These are phyloP conservation scores for Crataegus laevigata DNA, from an alignment of 306 rosid genomes.

Conservation along the genomic window DNA sequence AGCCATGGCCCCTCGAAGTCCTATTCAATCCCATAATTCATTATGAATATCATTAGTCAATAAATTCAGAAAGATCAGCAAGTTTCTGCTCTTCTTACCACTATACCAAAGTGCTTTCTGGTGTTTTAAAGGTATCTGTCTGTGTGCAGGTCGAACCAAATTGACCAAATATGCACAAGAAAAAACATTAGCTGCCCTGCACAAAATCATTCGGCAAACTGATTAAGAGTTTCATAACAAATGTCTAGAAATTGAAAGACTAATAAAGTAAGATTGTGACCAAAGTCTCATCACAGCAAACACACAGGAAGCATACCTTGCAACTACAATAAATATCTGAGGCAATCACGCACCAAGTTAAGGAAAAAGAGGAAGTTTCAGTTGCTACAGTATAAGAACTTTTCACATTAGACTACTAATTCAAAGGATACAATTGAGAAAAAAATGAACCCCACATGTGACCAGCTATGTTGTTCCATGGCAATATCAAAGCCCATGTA, in stretches of 20 bases:
- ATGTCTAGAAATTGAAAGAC: constrained; percentile 4
- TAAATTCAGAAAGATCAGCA: constrained; percentile 3
- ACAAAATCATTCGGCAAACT: constrained; percentile 20
- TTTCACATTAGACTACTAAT: constrained; percentile 8
- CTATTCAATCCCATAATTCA: constrained; percentile 33
- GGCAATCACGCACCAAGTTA: constrained; percentile 33
- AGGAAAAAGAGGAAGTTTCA: constrained; percentile 29
- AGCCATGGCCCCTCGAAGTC: constrained; percentile 99
- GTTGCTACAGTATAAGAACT: constrained; percentile 11
- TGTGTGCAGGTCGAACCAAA: constrained; percentile 70
- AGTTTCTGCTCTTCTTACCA: constrained; percentile 47
- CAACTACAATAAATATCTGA: constrained; percentile 81
- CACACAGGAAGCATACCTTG: constrained; percentile 54
- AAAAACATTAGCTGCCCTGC: constrained; percentile 93
- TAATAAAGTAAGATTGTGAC: constrained; percentile 10
- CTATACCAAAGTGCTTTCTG: constrained; percentile 97
- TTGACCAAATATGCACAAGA: constrained; percentile 91
- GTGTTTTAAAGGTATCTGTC: constrained; percentile 72
- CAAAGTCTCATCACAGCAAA: constrained; percentile 8
- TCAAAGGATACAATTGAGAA: constrained; percentile 92
- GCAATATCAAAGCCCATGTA: constrained; percentile 99
- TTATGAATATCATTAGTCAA: not conserved
- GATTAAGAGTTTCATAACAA: not conserved
- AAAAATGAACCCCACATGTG: constrained; percentile 95
- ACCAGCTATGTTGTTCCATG: constrained; percentile 99